Conservation (phyloP, 352 stramenopile species). For the Globisporangium cystogenes region DNA sequence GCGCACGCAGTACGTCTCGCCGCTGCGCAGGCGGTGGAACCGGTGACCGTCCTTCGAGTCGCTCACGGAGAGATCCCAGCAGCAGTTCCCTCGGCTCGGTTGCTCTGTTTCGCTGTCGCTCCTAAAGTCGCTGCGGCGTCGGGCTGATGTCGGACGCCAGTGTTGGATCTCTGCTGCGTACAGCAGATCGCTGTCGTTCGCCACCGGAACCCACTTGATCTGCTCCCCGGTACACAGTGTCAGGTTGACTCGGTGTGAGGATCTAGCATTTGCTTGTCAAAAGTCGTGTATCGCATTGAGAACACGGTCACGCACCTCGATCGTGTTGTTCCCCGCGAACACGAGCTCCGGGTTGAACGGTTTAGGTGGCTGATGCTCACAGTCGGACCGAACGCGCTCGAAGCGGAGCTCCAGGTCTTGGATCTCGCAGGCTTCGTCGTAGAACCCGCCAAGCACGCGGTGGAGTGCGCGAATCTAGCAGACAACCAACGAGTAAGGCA, state of each 20-base stretch:
- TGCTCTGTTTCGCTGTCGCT: neutral
- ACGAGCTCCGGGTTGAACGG: conserved; percentile 17
- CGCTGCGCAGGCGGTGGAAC: conserved; percentile 20
- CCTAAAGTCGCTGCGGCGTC: neutral
- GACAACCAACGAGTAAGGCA: too few species aligned
- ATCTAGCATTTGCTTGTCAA: neutral
- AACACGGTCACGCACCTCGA: conserved; percentile 19
- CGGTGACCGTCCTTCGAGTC: conserved; percentile 17
- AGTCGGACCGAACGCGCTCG: conserved; percentile 8
- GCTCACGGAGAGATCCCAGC: conserved; percentile 20
- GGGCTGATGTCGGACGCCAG: neutral
- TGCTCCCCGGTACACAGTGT: conserved; percentile 1
- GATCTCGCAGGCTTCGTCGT: conserved; percentile 5
- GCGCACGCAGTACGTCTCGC: conserved; percentile 25
- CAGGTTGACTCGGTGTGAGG: neutral
- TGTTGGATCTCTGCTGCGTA: conserved; percentile 27
- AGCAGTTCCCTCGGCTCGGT: neutral
- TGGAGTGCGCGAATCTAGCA: conserved; percentile 7
- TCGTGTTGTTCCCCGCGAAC: conserved; percentile 12
- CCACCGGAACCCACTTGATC: conserved; percentile 25
- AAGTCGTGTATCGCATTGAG: neutral
- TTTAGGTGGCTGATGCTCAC: conserved; percentile 14
- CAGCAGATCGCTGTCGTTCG: conserved; percentile 17
- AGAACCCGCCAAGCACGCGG: conserved; percentile 5
- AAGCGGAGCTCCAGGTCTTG: conserved; percentile 9